A percentile compares a stretch with the other conserved stretches of the same genome.
Evolutionary conservation across 225 moss, liverwort and hornwort species (phyloP).

Genomic region (Marchantia paleacea): DNA sequence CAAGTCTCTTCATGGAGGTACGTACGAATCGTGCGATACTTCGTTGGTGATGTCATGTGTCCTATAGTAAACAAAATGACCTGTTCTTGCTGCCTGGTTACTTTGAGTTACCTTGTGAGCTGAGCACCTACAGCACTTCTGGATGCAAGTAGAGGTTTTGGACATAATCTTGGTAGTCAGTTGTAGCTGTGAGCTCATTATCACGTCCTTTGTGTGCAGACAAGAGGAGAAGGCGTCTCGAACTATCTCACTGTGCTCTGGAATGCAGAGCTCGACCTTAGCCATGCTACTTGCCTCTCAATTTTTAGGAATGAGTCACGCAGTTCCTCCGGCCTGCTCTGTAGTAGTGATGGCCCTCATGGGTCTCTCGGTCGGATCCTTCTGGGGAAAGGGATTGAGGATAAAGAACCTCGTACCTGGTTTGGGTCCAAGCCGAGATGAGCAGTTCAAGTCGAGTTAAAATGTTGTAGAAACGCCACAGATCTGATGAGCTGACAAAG

Average conservation of each 20-base stretch:
- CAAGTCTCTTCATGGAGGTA: conserved; percentile 74
- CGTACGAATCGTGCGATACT: neutral
- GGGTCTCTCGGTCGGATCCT: conserved; percentile 82
- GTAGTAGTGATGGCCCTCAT: conserved; percentile 97
- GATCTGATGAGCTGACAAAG: neutral
- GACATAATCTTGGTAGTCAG: neutral
- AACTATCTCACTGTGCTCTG: conserved; percentile 86
- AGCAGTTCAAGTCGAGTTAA: neutral
- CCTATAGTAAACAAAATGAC: no score
- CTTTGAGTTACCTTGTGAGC: neutral
- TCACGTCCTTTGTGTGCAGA: conserved; percentile 29
- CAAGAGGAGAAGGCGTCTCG: conserved; percentile 77
- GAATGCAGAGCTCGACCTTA: conserved; percentile 98
- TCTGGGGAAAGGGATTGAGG: conserved; percentile 79
- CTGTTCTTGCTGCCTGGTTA: neutral
- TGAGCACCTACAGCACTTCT: neutral
- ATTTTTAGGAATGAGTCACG: conserved; percentile 88
- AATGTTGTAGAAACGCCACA: neutral
- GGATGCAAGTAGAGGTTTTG: neutral
- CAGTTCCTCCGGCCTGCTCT: conserved; percentile 96
- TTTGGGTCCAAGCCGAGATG: neutral
- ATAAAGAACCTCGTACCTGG: conserved; percentile 43
- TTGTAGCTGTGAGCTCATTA: neutral
- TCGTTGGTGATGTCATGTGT: neutral
- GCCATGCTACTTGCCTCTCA: conserved; percentile 98